Conservation (phyloP, 768 basidiomycete species). For the Leucocoprinus leucothites region DNA sequence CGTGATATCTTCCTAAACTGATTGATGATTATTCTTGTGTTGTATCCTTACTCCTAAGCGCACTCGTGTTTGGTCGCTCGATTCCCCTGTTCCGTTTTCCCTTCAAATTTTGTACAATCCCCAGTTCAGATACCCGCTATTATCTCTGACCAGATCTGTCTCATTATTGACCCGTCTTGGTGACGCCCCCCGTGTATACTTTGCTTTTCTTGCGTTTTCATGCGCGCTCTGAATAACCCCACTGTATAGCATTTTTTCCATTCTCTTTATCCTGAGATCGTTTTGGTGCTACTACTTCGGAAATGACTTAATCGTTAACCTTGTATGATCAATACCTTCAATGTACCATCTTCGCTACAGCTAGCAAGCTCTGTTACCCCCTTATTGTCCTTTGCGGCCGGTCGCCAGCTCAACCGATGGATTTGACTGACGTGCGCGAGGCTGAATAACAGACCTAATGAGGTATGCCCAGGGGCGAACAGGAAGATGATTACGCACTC, state of each 20-base stretch:
- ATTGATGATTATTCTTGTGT: constrained; percentile 45
- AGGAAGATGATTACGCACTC: constrained; percentile 38
- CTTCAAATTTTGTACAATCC: constrained; percentile 44
- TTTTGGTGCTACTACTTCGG: constrained; percentile 29
- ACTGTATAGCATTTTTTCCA: constrained; percentile 67
- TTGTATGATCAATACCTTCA: constrained; percentile 71
- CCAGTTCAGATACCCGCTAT: constrained; percentile 73
- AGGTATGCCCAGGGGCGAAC: background rate
- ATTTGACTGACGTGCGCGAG: constrained; percentile 75
- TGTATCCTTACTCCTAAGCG: constrained; percentile 70
- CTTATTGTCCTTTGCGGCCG: constrained; percentile 25
- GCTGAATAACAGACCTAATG: constrained; percentile 33
- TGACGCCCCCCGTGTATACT: constrained; percentile 12
- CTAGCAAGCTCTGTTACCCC: constrained; percentile 63
- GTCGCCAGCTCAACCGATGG: constrained; percentile 79
- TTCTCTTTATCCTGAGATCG: constrained; percentile 28
- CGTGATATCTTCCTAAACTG: constrained; percentile 73
- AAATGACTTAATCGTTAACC: constrained; percentile 30
- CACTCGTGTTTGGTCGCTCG: constrained; percentile 35
- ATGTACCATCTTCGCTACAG: constrained; percentile 90
- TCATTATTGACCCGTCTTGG: constrained; percentile 41
- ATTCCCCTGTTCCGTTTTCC: constrained; percentile 35
- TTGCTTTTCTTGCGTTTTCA: constrained; percentile 37
- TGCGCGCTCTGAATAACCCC: constrained; percentile 35
- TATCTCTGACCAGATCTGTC: constrained; percentile 30